Percentiles rank a stretch among this genome's conserved stretches.
Conservation (phyloP, 2,329 filamentous ascomycete genomes). For the Westerdykella sp. region DNA sequence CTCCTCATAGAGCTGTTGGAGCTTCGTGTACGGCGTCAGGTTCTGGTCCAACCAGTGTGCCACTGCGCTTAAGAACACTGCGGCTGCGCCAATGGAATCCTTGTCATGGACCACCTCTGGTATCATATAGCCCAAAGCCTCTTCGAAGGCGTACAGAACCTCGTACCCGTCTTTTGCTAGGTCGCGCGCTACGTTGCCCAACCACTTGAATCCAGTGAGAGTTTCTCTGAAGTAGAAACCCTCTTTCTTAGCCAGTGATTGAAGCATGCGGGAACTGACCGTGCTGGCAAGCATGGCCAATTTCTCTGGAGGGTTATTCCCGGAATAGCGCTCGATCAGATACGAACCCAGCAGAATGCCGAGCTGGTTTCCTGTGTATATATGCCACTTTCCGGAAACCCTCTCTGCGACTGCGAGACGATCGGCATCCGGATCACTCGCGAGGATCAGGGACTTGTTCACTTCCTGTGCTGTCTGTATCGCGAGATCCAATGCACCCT, state of each 20-base stretch:
- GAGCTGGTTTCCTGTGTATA: constrained; percentile 60
- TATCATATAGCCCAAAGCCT: constrained; percentile 63
- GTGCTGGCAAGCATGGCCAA: constrained; percentile 56
- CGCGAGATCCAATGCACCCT: constrained; percentile 55
- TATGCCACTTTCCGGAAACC: constrained; percentile 51
- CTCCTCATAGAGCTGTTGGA: constrained; percentile 51
- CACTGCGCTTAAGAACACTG: constrained; percentile 53
- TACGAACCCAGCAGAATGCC: constrained; percentile 56
- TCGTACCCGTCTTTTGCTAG: constrained; percentile 45
- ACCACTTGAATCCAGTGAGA: constrained; percentile 63
- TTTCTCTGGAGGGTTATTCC: constrained; percentile 32
- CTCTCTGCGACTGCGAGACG: constrained; percentile 57
- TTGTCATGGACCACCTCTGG: constrained; percentile 58
- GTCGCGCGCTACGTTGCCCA: constrained; percentile 55
- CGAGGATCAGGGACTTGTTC: constrained; percentile 49
- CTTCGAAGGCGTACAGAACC: constrained; percentile 56
- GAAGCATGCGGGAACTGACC: constrained; percentile 59
- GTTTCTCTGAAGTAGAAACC: constrained; percentile 56
- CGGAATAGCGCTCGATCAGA: constrained; percentile 45
- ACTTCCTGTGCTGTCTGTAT: constrained; percentile 49
- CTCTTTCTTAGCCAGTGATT: constrained; percentile 49
- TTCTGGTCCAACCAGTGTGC: constrained; percentile 48
- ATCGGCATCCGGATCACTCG: constrained; percentile 61
- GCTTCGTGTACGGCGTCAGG: constrained; percentile 52
- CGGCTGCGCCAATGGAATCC: constrained; percentile 56